Evolutionary conservation across 495 filamentous ascomycete genomes (phyloP), one percentile per base, ranked within the genome.

Genomic region (Saxophila tyrrhenica): DNA sequence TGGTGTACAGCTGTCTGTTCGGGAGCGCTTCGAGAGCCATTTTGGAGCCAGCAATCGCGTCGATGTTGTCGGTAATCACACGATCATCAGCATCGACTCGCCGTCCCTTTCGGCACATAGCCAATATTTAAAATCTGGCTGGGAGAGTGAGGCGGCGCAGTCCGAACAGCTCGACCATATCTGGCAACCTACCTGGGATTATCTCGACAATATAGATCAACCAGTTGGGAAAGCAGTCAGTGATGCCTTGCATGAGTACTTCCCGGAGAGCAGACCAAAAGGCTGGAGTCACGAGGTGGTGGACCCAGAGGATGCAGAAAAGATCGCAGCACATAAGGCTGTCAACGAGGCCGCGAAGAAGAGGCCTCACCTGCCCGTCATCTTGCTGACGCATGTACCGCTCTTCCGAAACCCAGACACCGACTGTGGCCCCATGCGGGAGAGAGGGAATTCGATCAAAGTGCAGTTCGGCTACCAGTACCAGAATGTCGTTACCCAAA

Each of bases 31-130:
- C 64, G 80, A 86, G 58, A 77, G 84, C 1, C 95, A 85, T 66
- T 96, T 99, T 70, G 94, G 94, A 13, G 78, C 87, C 47, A 83
- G 84, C 11, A 97, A 95, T 60, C 75, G 86, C 16, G 78, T 97
- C 16, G 87, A 95, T 64, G 75, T 95, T 10, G 77, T 94, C 54
- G 94, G 89, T 2, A 99, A 99, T 60, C 94, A 99, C 66, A 92
- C 88, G 0, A 91, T 97, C 64, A 84, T 99, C 7, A 90, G 88
- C 0, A 73, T 99, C 2, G 94, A 99, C 60, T 80, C 82, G 0
- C 82, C 94, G 3, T 95, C 88, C 11, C 68, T 97, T 58, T 92
- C 86, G 63, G 89, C 89, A 9, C 75, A 75, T 63, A 74, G 75
- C 38, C 75, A 79, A 19, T 75, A 75, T 58, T 72, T 70, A 16